These are phyloP conservation scores for Scalesia atractyloides DNA, from an alignment of 129 eudicot species.

Conservation along the genomic window DNA sequence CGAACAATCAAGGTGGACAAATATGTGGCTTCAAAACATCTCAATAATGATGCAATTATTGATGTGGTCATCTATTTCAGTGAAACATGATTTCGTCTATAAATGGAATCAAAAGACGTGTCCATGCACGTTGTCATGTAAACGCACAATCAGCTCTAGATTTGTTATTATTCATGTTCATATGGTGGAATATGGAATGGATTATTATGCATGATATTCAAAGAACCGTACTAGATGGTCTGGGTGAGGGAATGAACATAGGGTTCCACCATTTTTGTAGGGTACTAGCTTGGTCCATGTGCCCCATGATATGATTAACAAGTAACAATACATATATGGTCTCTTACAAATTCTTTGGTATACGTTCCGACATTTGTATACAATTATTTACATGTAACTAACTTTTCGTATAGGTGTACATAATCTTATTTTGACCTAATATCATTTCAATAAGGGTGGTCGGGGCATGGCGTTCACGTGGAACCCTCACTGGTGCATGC, in stretches of 20 bases:
- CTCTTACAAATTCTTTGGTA: not conserved
- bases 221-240: not conserved
- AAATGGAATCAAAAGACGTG: not conserved
- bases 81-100: not conserved
- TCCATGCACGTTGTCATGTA: not conserved
- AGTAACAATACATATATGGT: not conserved
- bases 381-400: not conserved
- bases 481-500: too few relatives aligned
- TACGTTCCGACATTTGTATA: not conserved
- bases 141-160: not conserved
- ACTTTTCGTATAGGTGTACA: not conserved
- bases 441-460: not conserved
- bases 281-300: not conserved
- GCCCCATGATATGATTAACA: not conserved
- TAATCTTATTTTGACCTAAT: not conserved
- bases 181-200: not conserved
- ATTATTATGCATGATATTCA: not conserved
- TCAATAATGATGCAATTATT: constrained; percentile 8
- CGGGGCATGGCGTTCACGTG: too few relatives aligned
- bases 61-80: not conserved
- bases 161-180: constrained; percentile 7
- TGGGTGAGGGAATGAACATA: not conserved
- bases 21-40: constrained; percentile 1
- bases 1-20: constrained; percentile 2
- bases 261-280: constrained; percentile 5